Evolutionary conservation across 345 rosid genomes (phyloP), one percentile per base, ranked within the genome.

Genomic region (Hypericum androsaemum): DNA sequence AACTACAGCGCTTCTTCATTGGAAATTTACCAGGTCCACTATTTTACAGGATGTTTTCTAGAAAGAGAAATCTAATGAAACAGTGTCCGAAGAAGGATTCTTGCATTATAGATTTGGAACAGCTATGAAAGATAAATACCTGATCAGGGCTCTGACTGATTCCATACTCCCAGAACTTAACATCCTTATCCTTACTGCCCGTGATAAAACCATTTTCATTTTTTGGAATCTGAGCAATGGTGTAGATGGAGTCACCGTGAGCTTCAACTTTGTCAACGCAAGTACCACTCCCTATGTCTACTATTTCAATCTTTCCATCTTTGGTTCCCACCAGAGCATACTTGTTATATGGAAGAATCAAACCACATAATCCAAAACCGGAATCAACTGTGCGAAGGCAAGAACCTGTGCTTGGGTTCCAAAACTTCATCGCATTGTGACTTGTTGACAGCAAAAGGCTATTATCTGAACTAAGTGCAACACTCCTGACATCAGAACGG

Each of bases 401-500:
- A 58, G 89, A 79, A 64, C 98, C 95, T 11, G 95, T 82, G 59
- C 88, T 88, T 60, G 98, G 95, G 74, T 84, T 90, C 98, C 98
- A 90, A 60, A 90, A 65, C 69, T 87, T 90, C 13, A 84, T 83
- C 38, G 94, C 80, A 68, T 77, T 79, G 78, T 90, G 95, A 74
- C 98, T 87, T 7, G 96, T 90, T 69, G 98, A 88, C 95, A 90
- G 74, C 74, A 90, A 71, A 62, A 88, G 81, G 37, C 76, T 78
- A 71, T 78, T 90, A 66, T 90, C 96, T 53, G 84, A 73, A 68
- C 89, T 87, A 62, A 90, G 94, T 49, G 96, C 71, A 52, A 88
- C 74, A 54, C 98, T 90, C 69, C 98, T 83, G 63, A 90, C 82
- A 61, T 80, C 96, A 59, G 96, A 81, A 48, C 98, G 88, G 65